Evolutionary conservation across 2,329 filamentous ascomycete species (phyloP), one percentile per base, ranked within the genome.

Genomic region (Oidium heveae): DNA sequence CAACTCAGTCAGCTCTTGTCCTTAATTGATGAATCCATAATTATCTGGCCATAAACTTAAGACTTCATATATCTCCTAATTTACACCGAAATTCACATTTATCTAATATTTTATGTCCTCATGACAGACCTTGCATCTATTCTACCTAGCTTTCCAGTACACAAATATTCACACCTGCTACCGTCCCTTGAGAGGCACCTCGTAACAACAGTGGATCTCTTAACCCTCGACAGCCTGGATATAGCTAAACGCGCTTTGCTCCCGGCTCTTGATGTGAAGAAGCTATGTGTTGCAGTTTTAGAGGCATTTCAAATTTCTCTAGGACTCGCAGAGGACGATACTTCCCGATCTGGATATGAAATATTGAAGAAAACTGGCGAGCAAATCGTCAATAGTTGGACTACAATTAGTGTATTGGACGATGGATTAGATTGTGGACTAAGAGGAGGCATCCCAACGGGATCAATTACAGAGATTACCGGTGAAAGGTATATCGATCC

Each of bases 71-170:
- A 28, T 6, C 24, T 3, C 24, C 24, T 28, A n/a, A n/a, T n/a
- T n/a, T n/a, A n/a, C n/a, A n/a, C n/a, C n/a, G n/a, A n/a, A 10
- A 18, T 41, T 41, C 4, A 34, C 12, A 52, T 32, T n/a, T 15
- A n/a, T 37, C 58, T 24, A 54, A 64, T 63, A 62, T 57, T 62
- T 66, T 67, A 70, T 28, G 24, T 28, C 24, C 24, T 28, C 24
- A 93, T 93, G 86, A 86, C 81, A 63, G 89, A 96, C 76, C 79
- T 96, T 64, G 75, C 82, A 64, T 76, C 78, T 65, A 78, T 93
- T 65, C 76, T 95, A 60, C 87, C 89, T 62, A 74, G 79, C 68
- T 93, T 95, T 65, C 76, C 82, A 57, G 74, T 76, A 59, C 73
- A 76, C 64, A 74, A 75, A 58, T 89, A 84, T 69, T 73, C 80